Evolutionary conservation across 352 stramenopile species (phyloP).

Genomic region (Globisporangium spinosum): DNA sequence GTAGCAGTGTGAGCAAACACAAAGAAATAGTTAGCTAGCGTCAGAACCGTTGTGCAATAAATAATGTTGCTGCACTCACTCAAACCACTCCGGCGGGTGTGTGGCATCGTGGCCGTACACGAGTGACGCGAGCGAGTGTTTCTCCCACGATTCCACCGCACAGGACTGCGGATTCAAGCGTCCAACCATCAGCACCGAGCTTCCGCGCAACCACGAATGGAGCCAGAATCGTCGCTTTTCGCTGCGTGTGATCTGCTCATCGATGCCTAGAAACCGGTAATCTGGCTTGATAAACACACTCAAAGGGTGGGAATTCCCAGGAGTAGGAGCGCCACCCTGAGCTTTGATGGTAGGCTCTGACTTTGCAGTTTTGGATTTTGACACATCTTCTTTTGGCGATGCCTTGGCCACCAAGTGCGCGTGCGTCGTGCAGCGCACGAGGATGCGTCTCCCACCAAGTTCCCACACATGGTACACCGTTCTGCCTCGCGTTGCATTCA

Average conservation of each 20-base stretch:
- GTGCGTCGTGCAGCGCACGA: slow-evolving; percentile 54
- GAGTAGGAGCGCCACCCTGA: background rate
- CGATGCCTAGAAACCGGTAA: slow-evolving; percentile 40
- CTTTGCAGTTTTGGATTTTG: background rate
- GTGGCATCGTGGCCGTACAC: slow-evolving; percentile 34
- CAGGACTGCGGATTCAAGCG: slow-evolving; percentile 34
- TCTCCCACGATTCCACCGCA: slow-evolving; percentile 39
- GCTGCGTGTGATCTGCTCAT: slow-evolving; percentile 56
- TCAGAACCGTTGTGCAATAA: background rate
- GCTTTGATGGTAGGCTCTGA: background rate
- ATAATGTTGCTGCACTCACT: slow-evolving; percentile 34
- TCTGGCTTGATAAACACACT: slow-evolving; percentile 77
- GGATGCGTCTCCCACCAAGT: slow-evolving; percentile 44
- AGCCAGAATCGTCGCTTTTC: slow-evolving; percentile 68
- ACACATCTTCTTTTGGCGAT: background rate
- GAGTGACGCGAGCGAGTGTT: slow-evolving; percentile 41
- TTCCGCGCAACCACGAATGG: slow-evolving; percentile 76
- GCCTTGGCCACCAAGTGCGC: slow-evolving; percentile 16
- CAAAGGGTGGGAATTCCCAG: slow-evolving; percentile 24
- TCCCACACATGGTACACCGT: slow-evolving; percentile 69
- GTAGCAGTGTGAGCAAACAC: background rate
- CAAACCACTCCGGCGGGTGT: slow-evolving; percentile 41
- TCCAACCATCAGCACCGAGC: slow-evolving; percentile 44
- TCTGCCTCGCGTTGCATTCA: background rate
- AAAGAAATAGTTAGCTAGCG: background rate